Base-by-base conservation (phyloP, 2,329 filamentous ascomycete genomes). In the Fusarium chuoi region DNA sequence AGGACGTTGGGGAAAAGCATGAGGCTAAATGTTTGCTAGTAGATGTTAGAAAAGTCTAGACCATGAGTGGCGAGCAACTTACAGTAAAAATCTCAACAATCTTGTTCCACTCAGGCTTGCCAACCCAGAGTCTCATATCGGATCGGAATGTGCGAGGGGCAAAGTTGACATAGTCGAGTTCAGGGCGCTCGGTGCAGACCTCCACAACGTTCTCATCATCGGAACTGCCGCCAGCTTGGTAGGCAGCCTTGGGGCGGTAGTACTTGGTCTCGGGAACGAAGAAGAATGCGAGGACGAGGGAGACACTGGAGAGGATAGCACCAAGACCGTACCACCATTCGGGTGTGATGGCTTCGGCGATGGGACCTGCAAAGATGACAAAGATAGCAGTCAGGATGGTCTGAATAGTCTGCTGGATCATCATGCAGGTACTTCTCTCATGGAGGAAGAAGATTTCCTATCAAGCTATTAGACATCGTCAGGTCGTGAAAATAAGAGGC, bases 361-460 rank as follows among this genome's bases (percentile, higher is more conserved):
- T 68, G 5, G 64, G 65, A 8, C 65, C 48, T 4, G 65, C 65
- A n/a, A 68, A 68, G 30, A 68, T 68, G 12, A 54, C 48, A 4
- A 68, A 68, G 13, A 68, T 28, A 2, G 74, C 64, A 3, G 74
- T 76, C 41, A 68, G 49, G 8, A 76, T 76, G 1, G 66, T 71
- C 24, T 76, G 74, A 1, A 76, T 76, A 2, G 68, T 76, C 18
- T 76, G 73, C 13, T 76, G 74, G 8, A 76, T 66, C 74, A 76
- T 76, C 57, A 76, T 65, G 17, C 64, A 69, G 7, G 68, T 72
- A 2, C 74, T 62, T 58, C 74, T 45, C 44, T 76, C 74, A 38
- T 76, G 74, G 1, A 76, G 65, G 46, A 76, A 76, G 35, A 76
- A 76, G 15, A 76, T 75, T 48, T 76, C 74, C 74, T 76, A 12